phyloP scores from a whole-genome alignment of 768 basidiomycete genomes.

The Agaricus sinodeliciosus region DNA sequence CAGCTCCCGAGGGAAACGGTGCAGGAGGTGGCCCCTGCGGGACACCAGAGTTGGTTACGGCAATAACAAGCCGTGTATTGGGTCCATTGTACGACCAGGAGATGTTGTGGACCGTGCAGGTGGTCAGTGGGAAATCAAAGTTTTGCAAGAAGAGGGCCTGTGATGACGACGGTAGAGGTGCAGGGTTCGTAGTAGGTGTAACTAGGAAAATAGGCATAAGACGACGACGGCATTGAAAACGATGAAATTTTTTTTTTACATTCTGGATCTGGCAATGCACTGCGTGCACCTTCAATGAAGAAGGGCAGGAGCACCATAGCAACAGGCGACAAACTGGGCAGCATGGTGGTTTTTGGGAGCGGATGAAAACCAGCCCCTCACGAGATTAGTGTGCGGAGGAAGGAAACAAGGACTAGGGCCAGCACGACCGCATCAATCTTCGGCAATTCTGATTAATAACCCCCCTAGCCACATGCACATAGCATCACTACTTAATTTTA shows the following conservation, averaged over 20 bases:
- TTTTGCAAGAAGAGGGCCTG: not conserved
- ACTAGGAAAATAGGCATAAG: not conserved
- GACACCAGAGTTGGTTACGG: slow-evolving; percentile 18
- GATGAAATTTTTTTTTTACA: slow-evolving; percentile 24
- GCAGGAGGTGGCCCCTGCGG: slow-evolving; percentile 14
- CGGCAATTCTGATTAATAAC: not conserved
- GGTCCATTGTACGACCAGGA: slow-evolving; percentile 10
- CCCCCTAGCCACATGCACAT: not conserved
- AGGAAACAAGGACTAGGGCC: not conserved
- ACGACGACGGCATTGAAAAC: not conserved
- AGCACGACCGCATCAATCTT: not conserved
- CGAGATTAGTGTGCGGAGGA: not conserved
- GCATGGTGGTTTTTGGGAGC: not conserved
- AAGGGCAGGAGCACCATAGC: not conserved
- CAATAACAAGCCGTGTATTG: not conserved
- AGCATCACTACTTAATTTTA: not conserved
- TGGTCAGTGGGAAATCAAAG: not conserved
- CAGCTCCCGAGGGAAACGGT: slow-evolving; percentile 1
- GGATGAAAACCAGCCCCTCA: not conserved
- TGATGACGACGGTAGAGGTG: not conserved
- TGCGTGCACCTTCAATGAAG: slow-evolving; percentile 12
- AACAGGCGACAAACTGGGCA: not conserved
- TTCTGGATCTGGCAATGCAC: slow-evolving; percentile 23
- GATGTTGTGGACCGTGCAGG: slow-evolving; percentile 5
- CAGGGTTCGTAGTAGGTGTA: not conserved